These are phyloP conservation scores for Salisapilia sapeloensis DNA, from an alignment of 352 stramenopile genomes.

Conservation along the genomic window DNA sequence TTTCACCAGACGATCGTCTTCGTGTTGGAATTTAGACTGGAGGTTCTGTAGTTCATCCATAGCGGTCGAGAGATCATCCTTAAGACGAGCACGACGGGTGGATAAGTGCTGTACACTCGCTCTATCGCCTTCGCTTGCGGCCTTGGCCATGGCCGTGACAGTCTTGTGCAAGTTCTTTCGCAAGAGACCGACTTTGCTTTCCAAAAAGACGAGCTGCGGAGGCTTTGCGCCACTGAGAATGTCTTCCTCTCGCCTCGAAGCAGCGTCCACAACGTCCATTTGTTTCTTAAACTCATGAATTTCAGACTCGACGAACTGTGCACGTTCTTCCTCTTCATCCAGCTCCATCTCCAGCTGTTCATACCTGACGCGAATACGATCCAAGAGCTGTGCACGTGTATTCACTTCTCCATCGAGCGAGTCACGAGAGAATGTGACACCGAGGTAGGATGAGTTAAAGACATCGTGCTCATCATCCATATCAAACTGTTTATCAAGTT, in stretches of 20 bases:
- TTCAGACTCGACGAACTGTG: slow-evolving; percentile 33
- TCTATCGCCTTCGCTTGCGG: slow-evolving; percentile 26
- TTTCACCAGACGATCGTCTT: too few species aligned
- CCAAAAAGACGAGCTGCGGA: slow-evolving; percentile 58
- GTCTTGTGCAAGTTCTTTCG: slow-evolving; percentile 57
- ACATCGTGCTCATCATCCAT: slow-evolving; percentile 51
- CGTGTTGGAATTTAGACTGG: too few species aligned
- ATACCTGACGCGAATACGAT: slow-evolving; percentile 29
- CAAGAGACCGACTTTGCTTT: slow-evolving; percentile 51
- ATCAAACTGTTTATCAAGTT: slow-evolving; percentile 43
- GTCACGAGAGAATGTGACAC: slow-evolving; percentile 27
- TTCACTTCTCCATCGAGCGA: slow-evolving; percentile 49
- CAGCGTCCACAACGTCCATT: slow-evolving; percentile 39
- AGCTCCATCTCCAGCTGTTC: slow-evolving; percentile 42
- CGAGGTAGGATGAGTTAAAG: slow-evolving; percentile 50
- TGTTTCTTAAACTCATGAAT: slow-evolving; percentile 49
- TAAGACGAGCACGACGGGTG: slow-evolving; percentile 31
- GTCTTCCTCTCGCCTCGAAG: slow-evolving; percentile 52
- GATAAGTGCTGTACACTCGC: slow-evolving; percentile 46
- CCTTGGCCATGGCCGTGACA: slow-evolving; percentile 32
- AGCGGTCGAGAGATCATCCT: slow-evolving; percentile 48
- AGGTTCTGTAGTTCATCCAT: slow-evolving; percentile 59
- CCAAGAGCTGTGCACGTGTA: slow-evolving; percentile 31
- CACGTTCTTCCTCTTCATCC: slow-evolving; percentile 31
- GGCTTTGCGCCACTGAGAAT: slow-evolving; percentile 66